Percentiles rank a stretch among this genome's conserved stretches.
Evolutionary conservation across 768 basidiomycete genomes (phyloP).

Genomic region (Sporobolomyces roseus): DNA sequence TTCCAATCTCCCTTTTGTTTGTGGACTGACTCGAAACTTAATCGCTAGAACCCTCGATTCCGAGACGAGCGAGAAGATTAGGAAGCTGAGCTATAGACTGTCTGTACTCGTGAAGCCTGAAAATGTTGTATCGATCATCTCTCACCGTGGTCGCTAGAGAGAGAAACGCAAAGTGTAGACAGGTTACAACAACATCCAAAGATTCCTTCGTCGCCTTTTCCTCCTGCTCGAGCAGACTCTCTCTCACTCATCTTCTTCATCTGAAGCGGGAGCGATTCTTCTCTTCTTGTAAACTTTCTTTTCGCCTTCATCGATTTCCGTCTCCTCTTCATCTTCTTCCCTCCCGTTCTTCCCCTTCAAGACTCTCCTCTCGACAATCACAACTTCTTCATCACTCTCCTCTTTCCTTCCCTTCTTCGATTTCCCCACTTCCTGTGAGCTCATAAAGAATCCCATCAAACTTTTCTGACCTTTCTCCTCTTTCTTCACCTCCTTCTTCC

Average conservation of each 20-base stretch:
- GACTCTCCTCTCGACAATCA: background rate
- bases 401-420: background rate
- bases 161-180: no score
- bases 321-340: background rate
- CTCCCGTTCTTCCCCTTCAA: background rate
- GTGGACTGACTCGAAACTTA: background rate
- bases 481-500: background rate
- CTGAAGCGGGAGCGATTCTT: slow-evolving; percentile 26
- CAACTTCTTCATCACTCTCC: background rate
- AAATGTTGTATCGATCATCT: background rate
- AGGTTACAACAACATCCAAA: no score
- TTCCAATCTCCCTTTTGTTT: background rate
- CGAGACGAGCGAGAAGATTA: slow-evolving; percentile 44
- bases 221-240: no score
- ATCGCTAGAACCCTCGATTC: slow-evolving; percentile 41
- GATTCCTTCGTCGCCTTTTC: no score
- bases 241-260: slow-evolving; percentile 27
- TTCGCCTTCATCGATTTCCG: slow-evolving; percentile 1
- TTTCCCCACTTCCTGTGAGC: background rate
- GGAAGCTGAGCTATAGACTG: no score
- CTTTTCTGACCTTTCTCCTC: slow-evolving; percentile 28
- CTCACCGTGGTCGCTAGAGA: no score
- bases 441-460: slow-evolving; percentile 27
- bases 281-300: slow-evolving; percentile 29
- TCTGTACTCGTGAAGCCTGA: background rate